Base-by-base conservation (phyloP, 177 flowering plant genomes). In the Vitis hybrid region DNA sequence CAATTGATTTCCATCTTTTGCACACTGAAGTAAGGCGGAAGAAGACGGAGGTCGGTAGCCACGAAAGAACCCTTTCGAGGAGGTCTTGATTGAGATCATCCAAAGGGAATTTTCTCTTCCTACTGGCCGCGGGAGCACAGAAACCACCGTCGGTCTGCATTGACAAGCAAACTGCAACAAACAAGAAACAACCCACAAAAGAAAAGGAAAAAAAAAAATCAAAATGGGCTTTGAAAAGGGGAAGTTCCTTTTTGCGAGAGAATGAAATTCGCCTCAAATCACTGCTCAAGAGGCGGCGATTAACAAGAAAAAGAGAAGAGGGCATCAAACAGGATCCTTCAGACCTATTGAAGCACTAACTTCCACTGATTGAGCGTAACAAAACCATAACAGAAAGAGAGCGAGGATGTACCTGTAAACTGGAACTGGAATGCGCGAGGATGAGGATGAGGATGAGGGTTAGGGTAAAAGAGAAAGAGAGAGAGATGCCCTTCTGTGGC, bases 1-100 rank as follows among this genome's bases (percentile, higher is more conserved):
- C 74, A 69, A 82, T 78, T 2, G 90, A 90, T 74, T 82, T 88
- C 95, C 95, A 90, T 77, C 89, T 83, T 81, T 90, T 88, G 90
- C 90, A 84, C 77, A 90, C 95, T 62, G 91, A 90, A 74, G 75
- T 77, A 30, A 83, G 74, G 67, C 92, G 87, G 69, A 83, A 82
- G 80, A 90, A 90, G 64, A 81, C 71, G 0, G 95, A 84, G 4
- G 92, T 79, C 3, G 95, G 95, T 30, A 90, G 83, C 89, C 91
- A 80, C 58, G 95, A 86, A 61, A 90, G 90, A n/a, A 90, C 89
- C 65, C 72, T 76, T 52, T 90, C 95, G 14, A 90, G 87, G 65
- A 90, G 66, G 70, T 88, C 95, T 71, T 87, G 81, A 77, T 87
- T 83, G 68, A 90, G 84, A 23, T 83, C 86, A 62, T 87, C 88